Conservation (phyloP, 176 grass and related monocot genomes). For the Chloris gayana region DNA sequence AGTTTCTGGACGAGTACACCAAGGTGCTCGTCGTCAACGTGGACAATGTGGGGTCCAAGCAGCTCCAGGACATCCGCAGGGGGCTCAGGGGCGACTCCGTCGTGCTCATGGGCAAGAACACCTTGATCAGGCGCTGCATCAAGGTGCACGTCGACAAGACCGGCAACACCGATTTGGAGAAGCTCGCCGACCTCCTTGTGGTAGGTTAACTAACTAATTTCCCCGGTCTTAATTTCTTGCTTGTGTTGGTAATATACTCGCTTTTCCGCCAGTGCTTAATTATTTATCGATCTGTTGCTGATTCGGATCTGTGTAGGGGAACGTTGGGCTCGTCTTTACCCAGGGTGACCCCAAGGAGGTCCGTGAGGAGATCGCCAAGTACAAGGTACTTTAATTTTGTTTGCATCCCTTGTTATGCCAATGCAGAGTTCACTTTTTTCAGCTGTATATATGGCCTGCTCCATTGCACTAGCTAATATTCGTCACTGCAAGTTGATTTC, state of each 20-base stretch:
- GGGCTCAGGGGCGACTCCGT: constrained; percentile 79
- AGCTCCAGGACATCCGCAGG: constrained; percentile 78
- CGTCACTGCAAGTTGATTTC: too few relatives aligned
- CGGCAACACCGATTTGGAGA: constrained; percentile 53
- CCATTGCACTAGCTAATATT: too few relatives aligned
- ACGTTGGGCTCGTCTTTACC: constrained; percentile 92
- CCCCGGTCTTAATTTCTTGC: not conserved
- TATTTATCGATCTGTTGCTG: too few relatives aligned
- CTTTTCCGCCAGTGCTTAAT: too few relatives aligned
- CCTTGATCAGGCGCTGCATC: constrained; percentile 81
- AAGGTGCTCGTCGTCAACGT: constrained; percentile 77
- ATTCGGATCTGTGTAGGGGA: constrained; percentile 46
- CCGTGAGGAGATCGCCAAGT: constrained; percentile 78
- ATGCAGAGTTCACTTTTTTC: too few relatives aligned
- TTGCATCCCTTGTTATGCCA: not conserved
- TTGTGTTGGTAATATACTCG: too few relatives aligned
- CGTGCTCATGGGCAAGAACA: constrained; percentile 90
- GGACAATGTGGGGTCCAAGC: constrained; percentile 88
- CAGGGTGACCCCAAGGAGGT: constrained; percentile 94
- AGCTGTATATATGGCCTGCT: too few relatives aligned
- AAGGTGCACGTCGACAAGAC: constrained; percentile 66
- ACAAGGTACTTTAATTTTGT: constrained; percentile 45
- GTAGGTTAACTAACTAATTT: constrained; percentile 37
- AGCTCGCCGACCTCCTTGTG: constrained; percentile 62
- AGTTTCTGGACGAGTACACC: constrained; percentile 78